Evolutionary conservation across 1,284 basidiomycete genomes (phyloP).

Genomic region (Ceratobasidium sp.): DNA sequence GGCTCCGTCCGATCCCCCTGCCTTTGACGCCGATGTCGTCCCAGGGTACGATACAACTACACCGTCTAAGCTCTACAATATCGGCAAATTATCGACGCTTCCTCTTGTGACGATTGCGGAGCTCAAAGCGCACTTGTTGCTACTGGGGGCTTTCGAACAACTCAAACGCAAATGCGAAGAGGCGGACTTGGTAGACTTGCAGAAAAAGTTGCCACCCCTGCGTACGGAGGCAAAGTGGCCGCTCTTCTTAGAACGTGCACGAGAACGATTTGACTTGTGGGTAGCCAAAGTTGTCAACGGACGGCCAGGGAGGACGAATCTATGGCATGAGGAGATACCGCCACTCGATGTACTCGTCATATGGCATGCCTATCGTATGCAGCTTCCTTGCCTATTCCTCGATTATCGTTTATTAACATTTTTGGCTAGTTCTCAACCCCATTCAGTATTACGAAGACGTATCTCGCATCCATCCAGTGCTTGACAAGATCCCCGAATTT

Average conservation of each 20-base stretch:
- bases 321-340: conserved; percentile 51
- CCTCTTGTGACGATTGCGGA: conserved; percentile 43
- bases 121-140: conserved; percentile 45
- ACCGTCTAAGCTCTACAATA: background rate
- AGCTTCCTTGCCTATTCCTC: too few relatives aligned
- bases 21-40: background rate
- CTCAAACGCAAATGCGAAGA: conserved; percentile 42
- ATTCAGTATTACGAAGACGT: background rate
- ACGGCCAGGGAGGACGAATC: background rate
- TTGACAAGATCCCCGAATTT: conserved; percentile 1
- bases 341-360: conserved; percentile 62
- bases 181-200: conserved; percentile 29
- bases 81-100: conserved; percentile 4
- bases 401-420: background rate
- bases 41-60: conserved; percentile 12
- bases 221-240: conserved; percentile 45
- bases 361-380: conserved; percentile 60
- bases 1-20: background rate
- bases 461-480: background rate
- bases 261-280: conserved; percentile 47
- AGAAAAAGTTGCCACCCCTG: conserved; percentile 7
- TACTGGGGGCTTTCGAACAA: conserved; percentile 46
- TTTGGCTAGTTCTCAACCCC: conserved; percentile 1
- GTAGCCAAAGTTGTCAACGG: conserved; percentile 6
- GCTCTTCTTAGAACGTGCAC: conserved; percentile 45